Percentiles rank a stretch among this genome's conserved stretches.
These are phyloP conservation scores for Cotoneaster glaucophyllus DNA, from an alignment of 306 rosid genomes.

Conservation along the genomic window DNA sequence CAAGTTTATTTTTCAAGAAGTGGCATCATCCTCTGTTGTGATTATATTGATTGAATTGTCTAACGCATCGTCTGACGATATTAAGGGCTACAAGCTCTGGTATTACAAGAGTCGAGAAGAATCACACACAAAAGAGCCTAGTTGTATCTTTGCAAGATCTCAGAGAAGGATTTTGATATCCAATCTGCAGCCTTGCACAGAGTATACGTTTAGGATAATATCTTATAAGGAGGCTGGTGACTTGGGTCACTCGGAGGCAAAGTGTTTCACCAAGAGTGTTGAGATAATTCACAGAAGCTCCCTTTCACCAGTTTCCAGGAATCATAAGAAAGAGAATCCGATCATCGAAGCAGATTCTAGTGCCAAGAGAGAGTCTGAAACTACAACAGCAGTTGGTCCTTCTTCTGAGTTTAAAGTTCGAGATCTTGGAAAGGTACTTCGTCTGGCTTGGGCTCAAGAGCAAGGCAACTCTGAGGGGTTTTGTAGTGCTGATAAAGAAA, in stretches of 20 bases:
- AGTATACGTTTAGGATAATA: conserved; percentile 76
- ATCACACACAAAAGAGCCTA: conserved; percentile 60
- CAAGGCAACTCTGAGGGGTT: conserved; percentile 68
- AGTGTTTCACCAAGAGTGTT: conserved; percentile 90
- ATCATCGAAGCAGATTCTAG: conserved; percentile 42
- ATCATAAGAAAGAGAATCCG: conserved; percentile 39
- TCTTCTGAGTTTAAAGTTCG: conserved; percentile 83
- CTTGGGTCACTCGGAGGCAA: conserved; percentile 95
- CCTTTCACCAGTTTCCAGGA: conserved; percentile 22
- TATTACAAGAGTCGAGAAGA: conserved; percentile 75
- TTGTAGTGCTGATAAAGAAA: conserved; percentile 58
- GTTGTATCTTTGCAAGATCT: conserved; percentile 70
- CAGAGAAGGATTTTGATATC: conserved; percentile 89
- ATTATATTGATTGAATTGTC: conserved; percentile 73
- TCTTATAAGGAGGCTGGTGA: conserved; percentile 70
- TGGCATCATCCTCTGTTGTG: conserved; percentile 67
- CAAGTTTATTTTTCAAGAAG: conserved; percentile 93
- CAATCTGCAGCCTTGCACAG: conserved; percentile 84
- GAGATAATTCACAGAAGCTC: conserved; percentile 65
- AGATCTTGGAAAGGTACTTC: conserved; percentile 78
- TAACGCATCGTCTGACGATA: conserved; percentile 43
- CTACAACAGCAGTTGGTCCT: conserved; percentile 34
- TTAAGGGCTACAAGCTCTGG: conserved; percentile 96
- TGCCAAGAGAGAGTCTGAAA: conserved; percentile 46
- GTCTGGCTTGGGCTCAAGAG: conserved; percentile 77